These are phyloP conservation scores for Kwoniella mangroviensis DNA, from an alignment of 768 basidiomycete genomes.

Conservation along the genomic window DNA sequence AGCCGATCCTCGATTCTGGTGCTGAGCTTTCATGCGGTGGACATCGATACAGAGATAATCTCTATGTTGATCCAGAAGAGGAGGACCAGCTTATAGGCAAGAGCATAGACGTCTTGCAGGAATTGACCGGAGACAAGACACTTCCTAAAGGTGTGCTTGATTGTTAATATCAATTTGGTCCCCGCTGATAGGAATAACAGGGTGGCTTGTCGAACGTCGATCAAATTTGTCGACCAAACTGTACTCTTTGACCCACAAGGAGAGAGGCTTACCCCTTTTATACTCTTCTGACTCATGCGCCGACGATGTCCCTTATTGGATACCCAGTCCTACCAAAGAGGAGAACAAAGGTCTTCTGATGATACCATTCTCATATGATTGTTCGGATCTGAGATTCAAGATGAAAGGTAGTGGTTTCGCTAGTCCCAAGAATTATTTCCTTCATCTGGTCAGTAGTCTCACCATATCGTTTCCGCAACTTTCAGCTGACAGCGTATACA, in stretches of 20 bases:
- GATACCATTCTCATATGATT: conserved; percentile 38
- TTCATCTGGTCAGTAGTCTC: too few species aligned
- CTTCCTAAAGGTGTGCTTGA: conserved; percentile 33
- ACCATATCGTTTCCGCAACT: too few species aligned
- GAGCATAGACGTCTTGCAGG: conserved; percentile 44
- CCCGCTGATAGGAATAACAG: conserved; percentile 7
- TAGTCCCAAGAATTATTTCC: conserved; percentile 16
- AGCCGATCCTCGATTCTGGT: conserved; percentile 33
- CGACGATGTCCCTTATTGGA: conserved; percentile 30
- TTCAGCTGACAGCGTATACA: neutral
- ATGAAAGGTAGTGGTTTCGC: conserved; percentile 38
- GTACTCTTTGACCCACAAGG: conserved; percentile 32
- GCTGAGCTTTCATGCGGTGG: conserved; percentile 39
- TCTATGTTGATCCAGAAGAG: conserved; percentile 34
- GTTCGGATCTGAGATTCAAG: conserved; percentile 30
- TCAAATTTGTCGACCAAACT: conserved; percentile 35
- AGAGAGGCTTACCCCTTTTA: conserved; percentile 28
- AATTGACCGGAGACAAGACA: conserved; percentile 41
- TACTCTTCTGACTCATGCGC: conserved; percentile 40
- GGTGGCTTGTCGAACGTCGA: conserved; percentile 36
- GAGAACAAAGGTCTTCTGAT: conserved; percentile 25
- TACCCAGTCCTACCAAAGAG: too few species aligned
- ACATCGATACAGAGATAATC: conserved; percentile 43
- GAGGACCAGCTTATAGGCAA: conserved; percentile 41
- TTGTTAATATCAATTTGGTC: neutral